Conservation (phyloP, 108 stramenopile genomes). For the Nitzschia sp. region DNA sequence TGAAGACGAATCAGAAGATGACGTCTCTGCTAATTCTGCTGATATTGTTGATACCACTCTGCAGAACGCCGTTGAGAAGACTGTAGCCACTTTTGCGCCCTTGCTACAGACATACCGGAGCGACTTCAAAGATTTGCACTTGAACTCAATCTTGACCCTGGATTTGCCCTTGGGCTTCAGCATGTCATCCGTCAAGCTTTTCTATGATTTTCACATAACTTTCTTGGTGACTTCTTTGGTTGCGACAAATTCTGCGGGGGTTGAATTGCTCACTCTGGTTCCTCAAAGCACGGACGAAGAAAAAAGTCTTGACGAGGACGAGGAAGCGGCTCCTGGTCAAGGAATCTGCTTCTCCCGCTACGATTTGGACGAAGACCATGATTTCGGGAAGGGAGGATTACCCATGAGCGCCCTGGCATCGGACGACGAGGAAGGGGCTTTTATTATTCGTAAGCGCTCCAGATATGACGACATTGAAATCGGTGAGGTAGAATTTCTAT, state of each 20-base stretch:
- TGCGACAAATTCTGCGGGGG: constrained; percentile 40
- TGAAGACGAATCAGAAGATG: neutral
- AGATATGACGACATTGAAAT: constrained; percentile 34
- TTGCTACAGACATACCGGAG: constrained; percentile 16
- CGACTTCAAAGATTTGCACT: constrained; percentile 7
- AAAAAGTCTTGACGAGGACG: constrained; percentile 3
- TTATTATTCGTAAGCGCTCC: constrained; percentile 14
- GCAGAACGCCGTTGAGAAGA: constrained; percentile 43
- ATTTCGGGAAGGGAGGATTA: constrained; percentile 43
- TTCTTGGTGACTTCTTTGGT: constrained; percentile 20
- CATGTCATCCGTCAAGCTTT: constrained; percentile 33
- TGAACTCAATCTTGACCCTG: constrained; percentile 16
- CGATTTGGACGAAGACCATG: constrained; percentile 36
- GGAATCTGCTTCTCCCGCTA: constrained; percentile 27
- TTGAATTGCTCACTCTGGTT: constrained; percentile 35
- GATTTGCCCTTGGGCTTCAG: constrained; percentile 37
- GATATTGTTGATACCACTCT: constrained; percentile 43
- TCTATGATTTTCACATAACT: constrained; percentile 41
- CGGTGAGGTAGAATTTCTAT: constrained; percentile 45
- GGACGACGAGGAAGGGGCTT: constrained; percentile 15
- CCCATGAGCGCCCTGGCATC: constrained; percentile 36
- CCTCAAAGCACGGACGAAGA: constrained; percentile 13
- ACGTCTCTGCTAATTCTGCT: constrained; percentile 33
- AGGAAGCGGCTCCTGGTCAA: neutral
- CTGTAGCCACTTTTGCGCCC: constrained; percentile 29